Conservation (phyloP, 768 basidiomycete species). For the Lenzites betulinus region DNA sequence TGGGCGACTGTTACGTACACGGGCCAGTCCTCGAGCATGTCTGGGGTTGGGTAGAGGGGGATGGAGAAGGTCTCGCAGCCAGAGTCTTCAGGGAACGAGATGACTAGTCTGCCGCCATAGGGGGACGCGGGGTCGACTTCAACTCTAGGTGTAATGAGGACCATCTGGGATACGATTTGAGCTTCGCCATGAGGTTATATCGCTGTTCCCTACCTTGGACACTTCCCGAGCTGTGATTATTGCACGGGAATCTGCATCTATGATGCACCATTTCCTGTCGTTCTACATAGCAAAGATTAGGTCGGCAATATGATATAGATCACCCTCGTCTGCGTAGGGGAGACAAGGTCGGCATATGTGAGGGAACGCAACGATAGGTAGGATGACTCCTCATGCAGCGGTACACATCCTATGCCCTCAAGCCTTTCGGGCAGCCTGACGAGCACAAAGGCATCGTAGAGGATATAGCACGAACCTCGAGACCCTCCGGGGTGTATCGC, state of each 20-base stretch:
- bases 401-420: no score
- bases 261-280: slow-evolving; percentile 72
- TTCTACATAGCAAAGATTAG: slow-evolving; percentile 46
- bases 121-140: slow-evolving; percentile 46
- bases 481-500: slow-evolving; percentile 59
- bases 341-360: no score
- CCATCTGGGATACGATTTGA: slow-evolving; percentile 59
- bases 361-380: no score
- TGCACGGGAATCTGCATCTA: slow-evolving; percentile 52
- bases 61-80: slow-evolving; percentile 59
- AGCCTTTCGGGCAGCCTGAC: no score
- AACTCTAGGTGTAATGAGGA: slow-evolving; percentile 63
- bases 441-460: no score
- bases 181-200: no score
- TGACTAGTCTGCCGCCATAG: slow-evolving; percentile 49
- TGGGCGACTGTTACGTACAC: slow-evolving; percentile 43
- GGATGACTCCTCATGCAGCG: no score
- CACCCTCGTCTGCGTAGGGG: no score
- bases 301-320: no score
- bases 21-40: slow-evolving; percentile 53
- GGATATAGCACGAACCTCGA: slow-evolving; percentile 46
- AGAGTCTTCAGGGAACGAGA: slow-evolving; percentile 62
- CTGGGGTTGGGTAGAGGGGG: slow-evolving; percentile 56
- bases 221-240: slow-evolving; percentile 71
- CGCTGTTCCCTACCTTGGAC: slow-evolving; percentile 56